Percentiles rank a stretch among this genome's conserved stretches.
Evolutionary conservation across 2,329 filamentous ascomycete genomes (phyloP).

Genomic region (Claviceps monticola): DNA sequence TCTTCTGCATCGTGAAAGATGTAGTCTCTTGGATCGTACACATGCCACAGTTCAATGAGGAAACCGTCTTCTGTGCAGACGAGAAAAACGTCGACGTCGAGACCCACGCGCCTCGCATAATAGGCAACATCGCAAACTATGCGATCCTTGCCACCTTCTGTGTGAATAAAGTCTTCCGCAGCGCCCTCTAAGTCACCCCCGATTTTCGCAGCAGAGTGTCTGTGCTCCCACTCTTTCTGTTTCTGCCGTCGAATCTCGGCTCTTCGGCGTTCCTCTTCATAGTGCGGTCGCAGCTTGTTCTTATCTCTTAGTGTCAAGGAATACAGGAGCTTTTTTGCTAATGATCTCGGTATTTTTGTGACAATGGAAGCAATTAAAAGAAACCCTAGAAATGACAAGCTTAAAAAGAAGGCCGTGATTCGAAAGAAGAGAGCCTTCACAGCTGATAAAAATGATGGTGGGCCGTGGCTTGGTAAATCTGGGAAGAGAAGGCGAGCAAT

Average conservation of each 20-base stretch:
- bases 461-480: slow-evolving; percentile 68
- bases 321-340: slow-evolving; percentile 34
- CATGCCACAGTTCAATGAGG: slow-evolving; percentile 76
- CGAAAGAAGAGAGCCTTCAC: slow-evolving; percentile 24
- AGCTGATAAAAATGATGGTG: slow-evolving; percentile 42
- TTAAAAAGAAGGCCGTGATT: slow-evolving; percentile 55
- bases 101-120: slow-evolving; percentile 74
- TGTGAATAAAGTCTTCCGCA: slow-evolving; percentile 50
- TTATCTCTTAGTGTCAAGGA: slow-evolving; percentile 46
- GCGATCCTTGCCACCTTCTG: slow-evolving; percentile 68
- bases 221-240: slow-evolving; percentile 48
- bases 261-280: slow-evolving; percentile 54
- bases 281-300: slow-evolving; percentile 50
- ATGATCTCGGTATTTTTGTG: slow-evolving; percentile 41
- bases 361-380: slow-evolving; percentile 65
- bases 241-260: slow-evolving; percentile 40
- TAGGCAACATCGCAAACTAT: slow-evolving; percentile 69
- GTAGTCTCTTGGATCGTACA: slow-evolving; percentile 72
- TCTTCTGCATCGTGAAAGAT: slow-evolving; percentile 14
- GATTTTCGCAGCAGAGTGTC: slow-evolving; percentile 21
- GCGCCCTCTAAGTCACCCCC: slow-evolving; percentile 29
- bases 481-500: slow-evolving; percentile 69
- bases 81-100: slow-evolving; percentile 70
- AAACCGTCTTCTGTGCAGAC: slow-evolving; percentile 93
- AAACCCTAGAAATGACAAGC: slow-evolving; percentile 59